Base-by-base conservation (phyloP, 148 eudicot genomes). In the Chenopodium quinoa region DNA sequence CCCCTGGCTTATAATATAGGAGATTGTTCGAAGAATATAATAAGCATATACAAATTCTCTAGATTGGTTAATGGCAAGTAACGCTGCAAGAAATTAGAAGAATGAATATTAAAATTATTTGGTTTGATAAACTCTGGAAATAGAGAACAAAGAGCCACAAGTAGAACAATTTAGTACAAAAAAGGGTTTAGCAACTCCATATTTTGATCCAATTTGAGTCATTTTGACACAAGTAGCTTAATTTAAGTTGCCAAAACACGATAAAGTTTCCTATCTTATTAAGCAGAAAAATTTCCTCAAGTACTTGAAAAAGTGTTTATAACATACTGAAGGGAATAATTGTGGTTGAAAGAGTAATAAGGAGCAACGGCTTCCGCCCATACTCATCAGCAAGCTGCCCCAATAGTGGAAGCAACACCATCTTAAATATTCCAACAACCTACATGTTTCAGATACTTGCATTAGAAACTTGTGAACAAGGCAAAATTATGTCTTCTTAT, bases 321-420 rank as follows among this genome's bases (percentile, higher is more conserved):
- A 81, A 85, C 95, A 65, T 89, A 92, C 98, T 78, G 78, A 92
- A 92, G 72, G 98, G 98, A 66, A 90, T 62, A 31, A 94, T 89
- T 77, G 93, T 86, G 14, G 98, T 94, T 29, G 98, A 94, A 46
- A 94, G 83, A 62, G 97, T 94, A 29, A 94, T 32, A 83, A 94
- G 91, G 65, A 94, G 95, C 77, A 94, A 88, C 7, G 97, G 98
- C 82, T 92, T 94, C 76, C 98, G 94, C 73, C 98, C 98, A 78
- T 89, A 89, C 74, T 94, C 98, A 85, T 94, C 98, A 40, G 98
- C 83, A 79, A 94, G 95, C 85, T 94, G 98, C 54, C 98, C 98
- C 83, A 94, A 82, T 75, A 94, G 76, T 64, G 98, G 98, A 85
- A 94, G 92, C 77, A 92, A 85, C 76, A 94, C 86, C 98, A 94